Conservation (phyloP, 177 flowering plant genomes). For the Vitis hybrid region DNA sequence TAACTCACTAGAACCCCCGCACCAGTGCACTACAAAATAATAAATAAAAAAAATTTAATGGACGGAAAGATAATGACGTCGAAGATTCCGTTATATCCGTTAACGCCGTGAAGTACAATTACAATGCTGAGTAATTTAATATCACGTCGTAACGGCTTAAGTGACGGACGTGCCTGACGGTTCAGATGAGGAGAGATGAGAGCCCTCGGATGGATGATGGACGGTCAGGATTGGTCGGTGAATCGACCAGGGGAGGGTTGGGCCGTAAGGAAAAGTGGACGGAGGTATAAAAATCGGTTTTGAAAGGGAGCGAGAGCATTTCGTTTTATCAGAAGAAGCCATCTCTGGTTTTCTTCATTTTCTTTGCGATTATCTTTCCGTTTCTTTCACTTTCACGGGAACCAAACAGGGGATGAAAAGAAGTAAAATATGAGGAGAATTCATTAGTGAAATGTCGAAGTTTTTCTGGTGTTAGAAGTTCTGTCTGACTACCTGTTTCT, state of each 20-base stretch:
- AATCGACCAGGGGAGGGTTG: conserved; percentile 6
- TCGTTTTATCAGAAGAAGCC: conserved; percentile 27
- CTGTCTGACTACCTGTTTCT: conserved; percentile 5
- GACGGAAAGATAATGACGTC: conserved; percentile 9
- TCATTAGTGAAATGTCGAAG: too few relatives aligned
- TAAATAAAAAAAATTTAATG: background rate
- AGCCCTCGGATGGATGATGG: conserved; percentile 19
- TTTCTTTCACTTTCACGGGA: conserved; percentile 14
- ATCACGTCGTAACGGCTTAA: background rate
- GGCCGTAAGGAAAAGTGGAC: conserved; percentile 19
- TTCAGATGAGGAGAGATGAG: conserved; percentile 3
- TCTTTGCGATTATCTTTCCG: conserved; percentile 4
- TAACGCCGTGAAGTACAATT: conserved; percentile 22
- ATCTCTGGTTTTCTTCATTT: conserved; percentile 5
- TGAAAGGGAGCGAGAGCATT: conserved; percentile 35
- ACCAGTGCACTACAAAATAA: background rate
- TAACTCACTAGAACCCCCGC: background rate
- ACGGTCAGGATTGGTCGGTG: conserved; percentile 12
- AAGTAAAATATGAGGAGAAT: too few relatives aligned
- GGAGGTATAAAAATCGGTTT: conserved; percentile 30
- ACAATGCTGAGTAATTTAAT: background rate
- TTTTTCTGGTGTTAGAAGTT: too few relatives aligned
- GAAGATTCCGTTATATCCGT: conserved; percentile 23
- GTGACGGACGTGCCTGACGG: conserved; percentile 10
- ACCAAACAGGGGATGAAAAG: conserved; percentile 2